Evolutionary conservation across 1,284 basidiomycete species (phyloP).

Genomic region (Porogramme epimiltina): DNA sequence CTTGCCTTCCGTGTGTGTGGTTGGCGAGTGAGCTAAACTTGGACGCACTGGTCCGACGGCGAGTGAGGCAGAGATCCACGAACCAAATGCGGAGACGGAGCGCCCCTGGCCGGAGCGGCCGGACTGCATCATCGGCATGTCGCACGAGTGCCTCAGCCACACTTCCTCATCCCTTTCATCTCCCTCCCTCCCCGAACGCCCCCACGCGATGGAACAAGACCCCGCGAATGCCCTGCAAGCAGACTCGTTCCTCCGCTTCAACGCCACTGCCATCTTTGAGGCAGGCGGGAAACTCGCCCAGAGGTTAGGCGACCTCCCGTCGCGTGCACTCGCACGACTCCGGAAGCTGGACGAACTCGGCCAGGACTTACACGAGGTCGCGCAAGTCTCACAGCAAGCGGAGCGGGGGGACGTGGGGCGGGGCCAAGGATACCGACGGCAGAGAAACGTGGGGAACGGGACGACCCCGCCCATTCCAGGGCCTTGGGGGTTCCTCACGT

Average conservation of each 20-base stretch:
- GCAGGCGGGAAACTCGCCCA: constrained; percentile 36
- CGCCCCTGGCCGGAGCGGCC: no score
- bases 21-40: no score
- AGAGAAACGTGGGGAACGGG: constrained; percentile 3
- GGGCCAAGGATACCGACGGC: constrained; percentile 7
- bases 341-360: constrained; percentile 35
- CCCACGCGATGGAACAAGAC: background rate
- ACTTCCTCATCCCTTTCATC: no score
- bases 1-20: no score
- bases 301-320: constrained; percentile 42
- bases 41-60: no score
- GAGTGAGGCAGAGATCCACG: no score
- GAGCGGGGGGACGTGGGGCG: background rate
- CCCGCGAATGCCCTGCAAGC: background rate
- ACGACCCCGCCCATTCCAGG: constrained; percentile 45
- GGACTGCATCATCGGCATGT: no score
- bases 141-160: no score
- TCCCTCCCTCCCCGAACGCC: no score
- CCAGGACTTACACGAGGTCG: constrained; percentile 12
- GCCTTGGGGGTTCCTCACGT: constrained; percentile 70
- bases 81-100: no score
- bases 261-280: constrained; percentile 23
- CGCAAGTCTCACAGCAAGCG: constrained; percentile 1
- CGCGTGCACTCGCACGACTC: constrained; percentile 44
- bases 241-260: constrained; percentile 16